Evolutionary conservation across 2,329 filamentous ascomycete species (phyloP), one percentile per base, ranked within the genome.

Genomic region (Dactylellina haptotyla): DNA sequence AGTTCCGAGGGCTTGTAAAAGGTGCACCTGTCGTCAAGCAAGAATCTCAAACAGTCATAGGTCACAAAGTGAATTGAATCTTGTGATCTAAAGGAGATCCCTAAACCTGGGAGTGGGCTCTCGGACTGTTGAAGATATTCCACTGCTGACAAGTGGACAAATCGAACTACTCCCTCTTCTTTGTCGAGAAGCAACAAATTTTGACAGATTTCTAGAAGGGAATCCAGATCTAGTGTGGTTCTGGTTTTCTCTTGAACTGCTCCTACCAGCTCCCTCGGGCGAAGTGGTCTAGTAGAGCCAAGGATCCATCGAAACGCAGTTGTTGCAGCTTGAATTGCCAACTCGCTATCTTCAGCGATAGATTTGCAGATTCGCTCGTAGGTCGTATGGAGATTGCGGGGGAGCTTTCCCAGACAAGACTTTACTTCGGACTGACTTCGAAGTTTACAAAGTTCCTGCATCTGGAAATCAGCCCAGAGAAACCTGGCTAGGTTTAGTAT

Each of bases 71-170:
- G 6, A 2, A 51, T 1, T 18, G 28, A 62, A 32, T 51, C 30
- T 18, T 51, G 16, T 16, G 8, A 5, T 62, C 14, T 3, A 16
- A 50, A 51, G 41, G 30, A 39, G n/a, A 41, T 18, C 8, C 18
- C 32, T 4, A n/a, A 14, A 1, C 34, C 34, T 4, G 43, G n/a
- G 3, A 62, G 9, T 4, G 8, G 4, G 12, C 30, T 28, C 4
- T 25, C 6, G 1, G 10, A 26, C 12, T 28, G 6, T 14, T 51
- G 43, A 1, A 78, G 25, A 53, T 61, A 78, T 50, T 78, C 76
- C 8, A 51, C 34, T 4, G 72, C 69, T 0, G 77, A 78, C 14
- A 77, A 51, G 43, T 78, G 77, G 1, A 76, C 64, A 62, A 77
- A 77, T 4, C 75, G 76, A 9, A 78, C 23, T 18, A 75, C 59